Conservation (phyloP, 2,329 filamentous ascomycete species). For the Fusarium mexicanum region DNA sequence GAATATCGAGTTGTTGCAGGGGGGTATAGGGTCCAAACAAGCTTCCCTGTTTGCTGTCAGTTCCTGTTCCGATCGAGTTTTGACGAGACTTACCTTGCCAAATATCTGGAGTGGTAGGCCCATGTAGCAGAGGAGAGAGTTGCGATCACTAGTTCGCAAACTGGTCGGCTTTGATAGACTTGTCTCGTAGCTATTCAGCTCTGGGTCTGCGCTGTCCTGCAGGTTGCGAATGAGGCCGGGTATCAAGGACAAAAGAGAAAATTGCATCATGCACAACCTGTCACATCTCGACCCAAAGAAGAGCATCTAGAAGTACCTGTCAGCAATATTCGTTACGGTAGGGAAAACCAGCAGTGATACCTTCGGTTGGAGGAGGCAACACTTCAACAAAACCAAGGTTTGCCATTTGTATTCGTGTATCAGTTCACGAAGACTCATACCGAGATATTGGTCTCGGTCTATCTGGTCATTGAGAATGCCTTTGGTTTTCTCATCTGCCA, state of each 20-base stretch:
- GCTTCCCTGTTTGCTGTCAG: conserved; percentile 70
- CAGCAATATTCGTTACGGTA: not conserved
- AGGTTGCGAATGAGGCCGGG: conserved; percentile 89
- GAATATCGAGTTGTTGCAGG: conserved; percentile 90
- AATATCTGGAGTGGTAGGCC: conserved; percentile 95
- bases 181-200: conserved; percentile 84
- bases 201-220: conserved; percentile 96
- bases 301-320: conserved; percentile 74
- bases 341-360: conserved; percentile 56
- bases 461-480: conserved; percentile 70
- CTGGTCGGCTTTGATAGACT: conserved; percentile 81
- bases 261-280: conserved; percentile 96
- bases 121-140: conserved; percentile 91
- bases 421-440: conserved; percentile 87
- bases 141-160: conserved; percentile 89
- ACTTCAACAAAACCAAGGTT: conserved; percentile 93
- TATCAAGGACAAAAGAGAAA: conserved; percentile 94
- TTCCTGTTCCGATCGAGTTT: not conserved
- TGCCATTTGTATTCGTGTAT: conserved; percentile 96
- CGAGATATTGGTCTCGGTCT: conserved; percentile 87
- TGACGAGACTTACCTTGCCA: conserved; percentile 71
- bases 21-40: conserved; percentile 97
- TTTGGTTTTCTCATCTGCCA: conserved; percentile 72
- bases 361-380: conserved; percentile 92
- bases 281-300: conserved; percentile 99